These are phyloP conservation scores for Amphirosellinia nigrospora DNA, from an alignment of 495 filamentous ascomycete genomes.

Conservation along the genomic window DNA sequence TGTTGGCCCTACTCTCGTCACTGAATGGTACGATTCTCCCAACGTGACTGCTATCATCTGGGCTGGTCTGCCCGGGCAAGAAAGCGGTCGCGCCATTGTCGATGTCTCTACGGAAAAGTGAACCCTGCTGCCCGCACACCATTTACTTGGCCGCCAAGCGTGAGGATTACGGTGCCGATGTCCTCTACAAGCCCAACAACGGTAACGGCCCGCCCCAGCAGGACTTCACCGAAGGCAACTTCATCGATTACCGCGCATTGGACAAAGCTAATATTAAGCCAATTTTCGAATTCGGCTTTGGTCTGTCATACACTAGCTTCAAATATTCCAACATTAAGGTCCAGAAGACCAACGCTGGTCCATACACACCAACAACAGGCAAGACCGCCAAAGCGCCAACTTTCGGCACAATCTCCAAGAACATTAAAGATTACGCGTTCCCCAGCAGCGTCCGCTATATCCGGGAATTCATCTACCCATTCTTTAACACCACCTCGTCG, in stretches of 20 bases:
- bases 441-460: slow-evolving; percentile 63
- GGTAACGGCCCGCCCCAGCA: slow-evolving; percentile 73
- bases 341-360: slow-evolving; percentile 50
- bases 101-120: slow-evolving; percentile 91
- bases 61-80: slow-evolving; percentile 91
- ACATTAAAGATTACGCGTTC: slow-evolving; percentile 74
- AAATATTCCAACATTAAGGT: slow-evolving; percentile 77
- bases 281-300: slow-evolving; percentile 90
- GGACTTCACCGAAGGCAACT: slow-evolving; percentile 83
- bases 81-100: slow-evolving; percentile 87
- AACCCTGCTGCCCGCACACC: slow-evolving; percentile 86
- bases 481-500: slow-evolving; percentile 77
- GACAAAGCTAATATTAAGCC: slow-evolving; percentile 77
- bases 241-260: slow-evolving; percentile 93
- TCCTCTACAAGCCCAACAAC: slow-evolving; percentile 79
- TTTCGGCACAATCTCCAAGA: slow-evolving; percentile 69
- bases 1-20: slow-evolving; percentile 77
- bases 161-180: slow-evolving; percentile 74
- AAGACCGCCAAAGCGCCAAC: slow-evolving; percentile 69
- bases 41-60: slow-evolving; percentile 95
- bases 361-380: slow-evolving; percentile 73
- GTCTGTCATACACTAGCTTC: slow-evolving; percentile 89
- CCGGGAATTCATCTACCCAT: slow-evolving; percentile 83
- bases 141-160: slow-evolving; percentile 83
- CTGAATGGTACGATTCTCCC: slow-evolving; percentile 78